phyloP scores from a whole-genome alignment of 345 rosid species.

The Eucalyptus fibrosa region DNA sequence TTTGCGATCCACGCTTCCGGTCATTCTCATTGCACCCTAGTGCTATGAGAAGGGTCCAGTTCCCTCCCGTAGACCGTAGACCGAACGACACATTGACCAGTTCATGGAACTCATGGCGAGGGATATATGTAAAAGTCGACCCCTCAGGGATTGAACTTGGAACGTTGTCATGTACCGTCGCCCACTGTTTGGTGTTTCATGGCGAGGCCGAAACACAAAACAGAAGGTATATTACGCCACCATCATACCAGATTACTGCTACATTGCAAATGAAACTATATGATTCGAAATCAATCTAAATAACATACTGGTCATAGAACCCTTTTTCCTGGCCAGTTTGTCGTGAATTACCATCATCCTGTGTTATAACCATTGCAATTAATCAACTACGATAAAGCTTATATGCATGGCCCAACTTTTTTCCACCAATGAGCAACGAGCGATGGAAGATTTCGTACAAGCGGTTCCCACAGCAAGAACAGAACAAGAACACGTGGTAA shows the following conservation, averaged over 20 bases:
- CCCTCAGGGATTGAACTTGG: neutral
- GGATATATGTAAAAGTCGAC: neutral
- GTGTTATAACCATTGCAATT: neutral
- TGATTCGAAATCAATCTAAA: neutral
- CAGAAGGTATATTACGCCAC: neutral
- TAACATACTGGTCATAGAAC: neutral
- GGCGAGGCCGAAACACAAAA: neutral
- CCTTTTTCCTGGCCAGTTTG: neutral
- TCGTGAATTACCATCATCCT: neutral
- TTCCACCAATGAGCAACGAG: neutral
- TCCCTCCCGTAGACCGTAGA: neutral
- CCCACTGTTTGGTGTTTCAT: neutral
- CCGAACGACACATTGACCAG: neutral
- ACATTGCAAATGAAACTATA: neutral
- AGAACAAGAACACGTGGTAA: neutral
- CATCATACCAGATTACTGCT: neutral
- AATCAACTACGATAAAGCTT: neutral
- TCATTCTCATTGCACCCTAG: neutral
- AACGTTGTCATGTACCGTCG: neutral
- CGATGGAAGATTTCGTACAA: neutral
- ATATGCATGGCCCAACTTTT: neutral
- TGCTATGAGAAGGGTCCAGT: neutral
- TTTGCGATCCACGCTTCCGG: neutral
- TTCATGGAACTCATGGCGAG: neutral
- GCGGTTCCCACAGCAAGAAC: neutral